A percentile compares a stretch with the other conserved stretches of the same genome.
phyloP scores from a whole-genome alignment of 2,329 filamentous ascomycete genomes.

The Emmonsia crescens region DNA sequence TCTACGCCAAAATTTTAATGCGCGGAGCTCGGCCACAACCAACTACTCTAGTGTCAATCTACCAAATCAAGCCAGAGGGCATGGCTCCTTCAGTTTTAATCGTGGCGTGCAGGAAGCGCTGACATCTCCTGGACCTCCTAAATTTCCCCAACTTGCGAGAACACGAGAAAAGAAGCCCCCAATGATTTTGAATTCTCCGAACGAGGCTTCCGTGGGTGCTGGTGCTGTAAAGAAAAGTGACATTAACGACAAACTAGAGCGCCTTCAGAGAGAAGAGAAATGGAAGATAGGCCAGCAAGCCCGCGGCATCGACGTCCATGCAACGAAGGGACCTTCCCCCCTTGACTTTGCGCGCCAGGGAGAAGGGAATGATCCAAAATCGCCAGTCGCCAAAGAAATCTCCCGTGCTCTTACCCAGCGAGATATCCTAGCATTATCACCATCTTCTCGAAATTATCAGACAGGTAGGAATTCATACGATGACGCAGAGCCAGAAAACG shows the following conservation, averaged over 20 bases:
- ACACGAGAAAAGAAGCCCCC: not conserved
- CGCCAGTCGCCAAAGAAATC: slow-evolving; percentile 15
- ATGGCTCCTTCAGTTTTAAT: not conserved
- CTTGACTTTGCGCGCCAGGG: slow-evolving; percentile 15
- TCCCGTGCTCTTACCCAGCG: not conserved
- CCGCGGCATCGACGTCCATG: not conserved
- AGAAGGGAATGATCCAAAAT: slow-evolving; percentile 18
- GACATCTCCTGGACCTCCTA: not conserved
- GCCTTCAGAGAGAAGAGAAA: slow-evolving; percentile 14
- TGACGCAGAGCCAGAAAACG: not conserved
- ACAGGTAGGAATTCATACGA: not conserved
- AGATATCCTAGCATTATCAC: not conserved
- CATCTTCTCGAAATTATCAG: not conserved
- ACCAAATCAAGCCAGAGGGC: not conserved
- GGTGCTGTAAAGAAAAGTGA: not conserved
- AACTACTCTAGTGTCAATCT: not conserved
- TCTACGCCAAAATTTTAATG: not conserved
- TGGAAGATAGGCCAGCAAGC: not conserved
- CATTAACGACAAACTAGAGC: slow-evolving; percentile 14
- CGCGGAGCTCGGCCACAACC: not conserved
- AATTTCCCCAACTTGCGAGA: not conserved
- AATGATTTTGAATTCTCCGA: not conserved
- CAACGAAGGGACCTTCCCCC: not conserved
- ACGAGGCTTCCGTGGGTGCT: not conserved
- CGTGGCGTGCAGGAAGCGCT: not conserved